Evolutionary conservation across 2,329 filamentous ascomycete genomes (phyloP).

Genomic region (Diaporthe ilicicola): DNA sequence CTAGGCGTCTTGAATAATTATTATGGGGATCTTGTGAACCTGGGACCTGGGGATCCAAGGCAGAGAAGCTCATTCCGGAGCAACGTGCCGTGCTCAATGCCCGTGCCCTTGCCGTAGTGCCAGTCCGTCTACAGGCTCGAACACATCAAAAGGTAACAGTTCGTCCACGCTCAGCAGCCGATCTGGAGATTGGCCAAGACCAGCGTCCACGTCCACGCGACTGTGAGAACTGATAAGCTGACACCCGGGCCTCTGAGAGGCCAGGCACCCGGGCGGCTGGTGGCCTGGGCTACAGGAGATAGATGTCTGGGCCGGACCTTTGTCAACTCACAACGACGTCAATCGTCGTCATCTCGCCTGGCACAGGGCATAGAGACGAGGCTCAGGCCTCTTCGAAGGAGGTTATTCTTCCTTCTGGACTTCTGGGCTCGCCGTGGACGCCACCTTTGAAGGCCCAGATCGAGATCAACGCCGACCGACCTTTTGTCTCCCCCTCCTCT

Average conservation of each 20-base stretch:
- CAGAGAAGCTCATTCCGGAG: not conserved
- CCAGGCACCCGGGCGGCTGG: not conserved
- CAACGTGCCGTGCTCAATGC: not conserved
- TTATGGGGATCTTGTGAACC: constrained; percentile 8
- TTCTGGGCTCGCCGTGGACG: constrained; percentile 4
- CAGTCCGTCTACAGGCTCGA: not conserved
- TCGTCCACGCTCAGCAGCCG: not conserved
- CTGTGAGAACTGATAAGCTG: constrained; percentile 6
- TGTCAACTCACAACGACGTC: constrained; percentile 7
- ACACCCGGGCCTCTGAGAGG: not conserved
- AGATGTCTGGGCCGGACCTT: not conserved
- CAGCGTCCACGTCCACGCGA: not conserved
- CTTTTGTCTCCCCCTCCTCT: too few species aligned
- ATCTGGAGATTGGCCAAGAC: constrained; percentile 6
- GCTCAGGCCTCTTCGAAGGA: not conserved
- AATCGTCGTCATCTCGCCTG: constrained; percentile 15
- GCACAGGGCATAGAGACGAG: not conserved
- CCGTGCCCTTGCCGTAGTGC: not conserved
- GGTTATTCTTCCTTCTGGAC: constrained; percentile 8
- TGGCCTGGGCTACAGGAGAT: not conserved
- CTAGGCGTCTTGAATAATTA: constrained; percentile 12
- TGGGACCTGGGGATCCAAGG: not conserved
- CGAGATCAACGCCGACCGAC: not conserved
- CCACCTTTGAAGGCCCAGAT: not conserved
- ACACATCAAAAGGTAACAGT: not conserved